A percentile compares a stretch with the other conserved stretches of the same genome.
Evolutionary conservation across 1,284 basidiomycete species (phyloP).

Genomic region (Termitomyces sp.): DNA sequence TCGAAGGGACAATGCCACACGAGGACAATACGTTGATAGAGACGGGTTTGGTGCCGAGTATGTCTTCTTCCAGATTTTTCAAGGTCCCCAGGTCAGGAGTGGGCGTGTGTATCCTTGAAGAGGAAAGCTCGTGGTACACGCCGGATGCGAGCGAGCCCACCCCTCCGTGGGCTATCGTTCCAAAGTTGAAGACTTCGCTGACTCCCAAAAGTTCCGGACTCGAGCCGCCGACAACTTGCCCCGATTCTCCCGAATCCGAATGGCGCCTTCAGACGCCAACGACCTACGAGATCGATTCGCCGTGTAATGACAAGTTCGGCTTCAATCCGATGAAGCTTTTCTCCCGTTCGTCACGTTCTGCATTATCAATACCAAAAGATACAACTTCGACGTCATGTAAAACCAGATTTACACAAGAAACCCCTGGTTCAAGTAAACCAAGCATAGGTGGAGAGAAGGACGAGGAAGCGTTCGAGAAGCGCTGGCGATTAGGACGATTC

Average conservation of each 20-base stretch:
- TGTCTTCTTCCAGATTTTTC: constrained; percentile 5
- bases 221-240: constrained; percentile 9
- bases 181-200: constrained; percentile 12
- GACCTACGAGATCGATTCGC: constrained; percentile 12
- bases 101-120: background rate
- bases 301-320: constrained; percentile 5
- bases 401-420: background rate
- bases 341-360: constrained; percentile 22
- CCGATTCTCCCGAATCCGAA: background rate
- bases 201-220: constrained; percentile 13
- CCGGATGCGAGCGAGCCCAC: constrained; percentile 12
- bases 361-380: constrained; percentile 3
- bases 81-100: background rate
- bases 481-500: constrained; percentile 31
- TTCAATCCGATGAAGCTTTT: constrained; percentile 29
- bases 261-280: constrained; percentile 1
- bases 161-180: constrained; percentile 6
- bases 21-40: constrained; percentile 21
- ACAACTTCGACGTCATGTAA: background rate
- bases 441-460: background rate
- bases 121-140: constrained; percentile 1
- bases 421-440: background rate
- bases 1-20: constrained; percentile 23
- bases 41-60: background rate
- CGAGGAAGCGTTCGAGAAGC: constrained; percentile 13